These are phyloP conservation scores for Pulveroboletus sp. DNA, from an alignment of 768 basidiomycete species.

Conservation along the genomic window DNA sequence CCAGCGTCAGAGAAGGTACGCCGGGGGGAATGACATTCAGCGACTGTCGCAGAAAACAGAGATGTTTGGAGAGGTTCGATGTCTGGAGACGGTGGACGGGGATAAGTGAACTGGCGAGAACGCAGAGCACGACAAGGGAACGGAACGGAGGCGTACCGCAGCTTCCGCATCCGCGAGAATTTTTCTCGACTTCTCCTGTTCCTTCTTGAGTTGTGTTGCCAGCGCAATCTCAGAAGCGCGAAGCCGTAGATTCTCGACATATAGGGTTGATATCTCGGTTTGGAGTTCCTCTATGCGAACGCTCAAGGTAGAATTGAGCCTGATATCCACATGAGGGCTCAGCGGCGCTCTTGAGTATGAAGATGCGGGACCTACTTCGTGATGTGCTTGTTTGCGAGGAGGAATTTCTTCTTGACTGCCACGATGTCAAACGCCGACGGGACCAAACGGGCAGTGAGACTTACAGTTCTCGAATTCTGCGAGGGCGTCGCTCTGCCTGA, in stretches of 20 bases:
- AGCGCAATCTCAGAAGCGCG: constrained; percentile 78
- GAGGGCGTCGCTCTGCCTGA: constrained; percentile 72
- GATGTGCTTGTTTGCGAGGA: constrained; percentile 88
- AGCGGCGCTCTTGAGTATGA: constrained; percentile 4
- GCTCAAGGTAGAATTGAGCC: constrained; percentile 82
- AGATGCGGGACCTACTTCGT: constrained; percentile 56
- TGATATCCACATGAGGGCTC: constrained; percentile 25
- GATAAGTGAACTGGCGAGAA: constrained; percentile 10
- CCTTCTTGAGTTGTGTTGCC: constrained; percentile 69
- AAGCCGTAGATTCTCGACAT: constrained; percentile 77
- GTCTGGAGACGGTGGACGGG: constrained; percentile 35
- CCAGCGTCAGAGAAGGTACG: constrained; percentile 33
- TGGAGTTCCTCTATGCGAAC: constrained; percentile 82
- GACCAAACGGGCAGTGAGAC: constrained; percentile 24
- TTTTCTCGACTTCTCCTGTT: constrained; percentile 70
- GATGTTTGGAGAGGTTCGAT: constrained; percentile 57
- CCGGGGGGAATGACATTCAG: constrained; percentile 39
- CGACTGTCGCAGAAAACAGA: constrained; percentile 60
- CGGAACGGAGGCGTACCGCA: constrained; percentile 47
- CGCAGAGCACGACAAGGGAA: not conserved
- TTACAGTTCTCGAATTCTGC: constrained; percentile 82
- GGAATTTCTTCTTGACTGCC: constrained; percentile 88
- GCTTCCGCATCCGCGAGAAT: constrained; percentile 69
- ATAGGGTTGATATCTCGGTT: constrained; percentile 74
- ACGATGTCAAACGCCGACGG: constrained; percentile 17